Conservation (phyloP, 306 rosid genomes). For the Adenanthera pavonina region DNA sequence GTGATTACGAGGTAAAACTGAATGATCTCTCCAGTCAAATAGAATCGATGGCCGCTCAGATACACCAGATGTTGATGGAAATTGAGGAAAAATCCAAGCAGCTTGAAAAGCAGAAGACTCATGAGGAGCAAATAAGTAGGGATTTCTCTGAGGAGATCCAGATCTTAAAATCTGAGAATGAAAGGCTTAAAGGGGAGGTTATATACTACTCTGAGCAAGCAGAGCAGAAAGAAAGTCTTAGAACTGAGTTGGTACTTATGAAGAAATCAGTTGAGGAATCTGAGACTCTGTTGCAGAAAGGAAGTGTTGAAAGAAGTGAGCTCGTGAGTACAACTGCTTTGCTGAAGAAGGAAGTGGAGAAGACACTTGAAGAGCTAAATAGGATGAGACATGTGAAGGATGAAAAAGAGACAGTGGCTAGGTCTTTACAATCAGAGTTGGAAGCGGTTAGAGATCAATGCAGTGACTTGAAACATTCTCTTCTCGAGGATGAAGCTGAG, state of each 20-base stretch:
- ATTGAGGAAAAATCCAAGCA: slow-evolving; percentile 64
- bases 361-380: slow-evolving; percentile 57
- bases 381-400: slow-evolving; percentile 51
- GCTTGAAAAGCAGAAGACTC: slow-evolving; percentile 61
- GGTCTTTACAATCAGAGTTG: slow-evolving; percentile 60
- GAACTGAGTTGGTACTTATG: slow-evolving; percentile 59
- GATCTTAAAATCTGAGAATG: slow-evolving; percentile 60
- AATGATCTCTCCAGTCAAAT: slow-evolving; percentile 59
- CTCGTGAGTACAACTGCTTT: slow-evolving; percentile 53
- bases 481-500: slow-evolving; percentile 72
- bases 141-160: slow-evolving; percentile 63
- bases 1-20: slow-evolving; percentile 55
- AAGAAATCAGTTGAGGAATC: slow-evolving; percentile 62
- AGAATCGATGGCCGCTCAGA: slow-evolving; percentile 55
- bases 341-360: slow-evolving; percentile 66
- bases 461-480: slow-evolving; percentile 56
- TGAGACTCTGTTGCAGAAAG: slow-evolving; percentile 55
- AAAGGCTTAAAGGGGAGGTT: slow-evolving; percentile 60
- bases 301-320: slow-evolving; percentile 65
- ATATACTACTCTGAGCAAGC: slow-evolving; percentile 49
- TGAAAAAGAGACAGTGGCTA: slow-evolving; percentile 57
- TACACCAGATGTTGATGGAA: slow-evolving; percentile 62
- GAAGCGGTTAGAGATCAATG: slow-evolving; percentile 65
- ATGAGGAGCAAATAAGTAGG: slow-evolving; percentile 52
- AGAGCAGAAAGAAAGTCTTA: slow-evolving; percentile 52